These are phyloP conservation scores for Tuber aestivum DNA, from an alignment of 495 filamentous ascomycete genomes.

Conservation along the genomic window DNA sequence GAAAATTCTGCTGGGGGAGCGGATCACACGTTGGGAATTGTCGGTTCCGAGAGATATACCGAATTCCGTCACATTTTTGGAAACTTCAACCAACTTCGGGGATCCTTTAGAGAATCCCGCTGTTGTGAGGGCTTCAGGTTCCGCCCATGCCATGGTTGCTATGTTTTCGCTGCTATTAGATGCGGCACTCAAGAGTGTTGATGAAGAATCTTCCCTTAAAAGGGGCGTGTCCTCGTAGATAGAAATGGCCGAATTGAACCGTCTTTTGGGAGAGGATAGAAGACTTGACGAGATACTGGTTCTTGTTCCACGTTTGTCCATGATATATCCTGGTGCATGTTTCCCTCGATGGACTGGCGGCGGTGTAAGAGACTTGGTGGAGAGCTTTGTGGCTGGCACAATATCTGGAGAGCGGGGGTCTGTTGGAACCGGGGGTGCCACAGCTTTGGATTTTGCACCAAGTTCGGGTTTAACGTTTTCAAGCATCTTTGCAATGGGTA, in stretches of 20 bases:
- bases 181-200: slow-evolving; percentile 14
- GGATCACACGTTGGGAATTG: background rate
- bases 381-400: background rate
- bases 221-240: slow-evolving; percentile 7
- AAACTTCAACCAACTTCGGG: slow-evolving; percentile 19
- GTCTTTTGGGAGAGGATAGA: slow-evolving; percentile 8
- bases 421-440: background rate
- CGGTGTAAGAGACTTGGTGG: background rate
- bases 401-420: background rate
- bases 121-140: background rate
- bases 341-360: background rate
- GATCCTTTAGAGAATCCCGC: background rate
- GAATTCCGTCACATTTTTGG: slow-evolving; percentile 5
- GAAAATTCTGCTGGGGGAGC: background rate
- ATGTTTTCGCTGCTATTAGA: slow-evolving; percentile 16
- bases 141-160: background rate
- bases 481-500: background rate
- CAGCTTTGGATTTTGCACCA: background rate
- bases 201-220: slow-evolving; percentile 10
- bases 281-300: slow-evolving; percentile 14
- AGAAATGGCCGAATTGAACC: background rate
- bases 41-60: background rate
- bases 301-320: background rate
- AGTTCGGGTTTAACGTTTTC: background rate
- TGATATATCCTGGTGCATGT: background rate